These are phyloP conservation scores for Aspergillus bombycis DNA, from an alignment of 2,329 filamentous ascomycete species.

Conservation along the genomic window DNA sequence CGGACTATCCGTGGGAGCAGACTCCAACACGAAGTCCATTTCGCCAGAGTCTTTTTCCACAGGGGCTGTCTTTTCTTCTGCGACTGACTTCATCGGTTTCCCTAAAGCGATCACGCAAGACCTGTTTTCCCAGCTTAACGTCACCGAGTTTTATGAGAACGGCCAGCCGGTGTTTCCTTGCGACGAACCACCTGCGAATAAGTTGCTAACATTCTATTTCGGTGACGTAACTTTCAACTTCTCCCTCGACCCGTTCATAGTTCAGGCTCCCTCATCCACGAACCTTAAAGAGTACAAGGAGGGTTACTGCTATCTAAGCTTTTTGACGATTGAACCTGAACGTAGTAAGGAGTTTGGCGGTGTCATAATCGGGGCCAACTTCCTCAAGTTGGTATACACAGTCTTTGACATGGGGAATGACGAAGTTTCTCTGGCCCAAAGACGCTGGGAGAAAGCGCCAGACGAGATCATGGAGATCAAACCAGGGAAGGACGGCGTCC, in stretches of 20 bases:
- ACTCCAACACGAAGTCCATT: background rate
- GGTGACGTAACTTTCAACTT: background rate
- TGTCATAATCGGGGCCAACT: background rate
- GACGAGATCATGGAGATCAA: background rate
- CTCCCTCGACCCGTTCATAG: background rate
- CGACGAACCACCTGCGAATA: background rate
- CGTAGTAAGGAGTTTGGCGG: background rate
- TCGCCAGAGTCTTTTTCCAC: background rate
- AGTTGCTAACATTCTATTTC: background rate
- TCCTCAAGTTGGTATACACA: background rate
- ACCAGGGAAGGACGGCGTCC: background rate
- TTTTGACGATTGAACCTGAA: background rate
- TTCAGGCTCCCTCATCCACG: background rate
- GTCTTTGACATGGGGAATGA: background rate
- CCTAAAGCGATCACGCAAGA: background rate
- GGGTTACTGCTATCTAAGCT: background rate
- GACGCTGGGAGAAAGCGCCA: background rate
- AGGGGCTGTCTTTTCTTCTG: background rate
- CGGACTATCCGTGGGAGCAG: background rate
- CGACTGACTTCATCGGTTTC: background rate
- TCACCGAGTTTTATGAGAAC: background rate
- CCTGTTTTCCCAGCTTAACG: background rate
- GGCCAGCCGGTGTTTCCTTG: background rate
- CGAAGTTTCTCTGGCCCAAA: background rate
- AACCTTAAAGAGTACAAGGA: background rate